Conservation (phyloP, 2,329 filamentous ascomycete genomes). For the Sarocladium brachiariae region DNA sequence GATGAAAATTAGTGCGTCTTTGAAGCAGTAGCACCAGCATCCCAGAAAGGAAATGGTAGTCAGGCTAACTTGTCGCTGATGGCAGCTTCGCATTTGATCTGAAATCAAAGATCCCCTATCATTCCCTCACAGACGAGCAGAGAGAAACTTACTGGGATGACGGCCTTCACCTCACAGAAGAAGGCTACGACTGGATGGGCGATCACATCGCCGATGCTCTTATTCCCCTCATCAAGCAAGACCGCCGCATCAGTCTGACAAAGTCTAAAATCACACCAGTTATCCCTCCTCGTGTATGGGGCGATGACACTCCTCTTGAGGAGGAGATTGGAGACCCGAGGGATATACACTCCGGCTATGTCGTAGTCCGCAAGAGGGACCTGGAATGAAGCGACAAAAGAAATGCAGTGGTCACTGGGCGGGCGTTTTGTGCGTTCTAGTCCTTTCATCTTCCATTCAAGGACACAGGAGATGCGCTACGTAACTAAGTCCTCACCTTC, state of each 20-base stretch:
- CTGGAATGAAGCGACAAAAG: conserved; percentile 32
- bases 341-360: conserved; percentile 43
- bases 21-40: not conserved
- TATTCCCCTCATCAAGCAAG: conserved; percentile 36
- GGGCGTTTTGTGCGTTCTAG: not conserved
- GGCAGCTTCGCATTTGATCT: conserved; percentile 53
- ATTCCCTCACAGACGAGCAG: conserved; percentile 37
- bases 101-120: conserved; percentile 45
- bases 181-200: conserved; percentile 58
- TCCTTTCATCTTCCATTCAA: not conserved
- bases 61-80: not conserved
- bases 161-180: conserved; percentile 48
- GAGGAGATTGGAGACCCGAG: conserved; percentile 44
- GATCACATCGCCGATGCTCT: conserved; percentile 47
- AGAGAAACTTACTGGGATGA: conserved; percentile 52
- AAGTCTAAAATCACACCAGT: conserved; percentile 7
- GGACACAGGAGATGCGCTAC: not conserved
- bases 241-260: conserved; percentile 18
- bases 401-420: not conserved
- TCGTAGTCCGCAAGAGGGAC: conserved; percentile 46
- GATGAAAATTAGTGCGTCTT: conserved; percentile 47
- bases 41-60: not conserved
- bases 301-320: conserved; percentile 32
- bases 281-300: conserved; percentile 25
- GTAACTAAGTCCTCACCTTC: not conserved